Percentiles rank a stretch among this genome's conserved stretches.
Conservation (phyloP, 1,284 basidiomycete species). For the Phellopilus nigrolimitatus region DNA sequence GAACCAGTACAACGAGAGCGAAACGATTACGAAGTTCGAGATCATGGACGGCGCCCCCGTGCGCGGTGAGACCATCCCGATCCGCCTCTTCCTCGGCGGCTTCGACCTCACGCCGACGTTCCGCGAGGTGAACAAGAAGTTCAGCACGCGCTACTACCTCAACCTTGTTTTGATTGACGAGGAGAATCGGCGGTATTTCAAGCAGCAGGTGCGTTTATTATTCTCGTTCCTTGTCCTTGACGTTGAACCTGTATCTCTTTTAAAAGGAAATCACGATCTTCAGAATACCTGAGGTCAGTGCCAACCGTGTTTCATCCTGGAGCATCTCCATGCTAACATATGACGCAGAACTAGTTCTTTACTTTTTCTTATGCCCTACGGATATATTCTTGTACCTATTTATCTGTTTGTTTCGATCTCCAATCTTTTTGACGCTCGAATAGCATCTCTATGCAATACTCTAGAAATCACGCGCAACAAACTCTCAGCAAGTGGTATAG, state of each 20-base stretch:
- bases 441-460: too few relatives aligned
- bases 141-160: conserved; percentile 93
- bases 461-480: too few relatives aligned
- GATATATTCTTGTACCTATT: conserved; percentile 13
- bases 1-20: conserved; percentile 98
- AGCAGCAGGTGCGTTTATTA: conserved; percentile 62
- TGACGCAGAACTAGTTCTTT: conserved; percentile 11
- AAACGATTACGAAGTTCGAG: conserved; percentile 99
- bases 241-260: conserved; percentile 4
- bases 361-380: conserved; percentile 2
- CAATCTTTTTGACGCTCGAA: not conserved
- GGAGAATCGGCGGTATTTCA: conserved; percentile 94
- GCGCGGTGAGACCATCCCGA: conserved; percentile 97
- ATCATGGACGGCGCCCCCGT: conserved; percentile 99
- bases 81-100: conserved; percentile 94
- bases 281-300: conserved; percentile 34
- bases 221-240: not conserved
- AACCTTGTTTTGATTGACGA: conserved; percentile 97
- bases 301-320: not conserved
- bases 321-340: conserved; percentile 51
- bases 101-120: conserved; percentile 99
- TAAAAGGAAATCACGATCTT: conserved; percentile 35
- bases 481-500: too few relatives aligned
- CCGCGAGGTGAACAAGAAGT: conserved; percentile 99
- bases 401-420: conserved; percentile 6